These are phyloP conservation scores for Paracamarosporium sp. DNA, from an alignment of 2,329 filamentous ascomycete species.

Conservation along the genomic window DNA sequence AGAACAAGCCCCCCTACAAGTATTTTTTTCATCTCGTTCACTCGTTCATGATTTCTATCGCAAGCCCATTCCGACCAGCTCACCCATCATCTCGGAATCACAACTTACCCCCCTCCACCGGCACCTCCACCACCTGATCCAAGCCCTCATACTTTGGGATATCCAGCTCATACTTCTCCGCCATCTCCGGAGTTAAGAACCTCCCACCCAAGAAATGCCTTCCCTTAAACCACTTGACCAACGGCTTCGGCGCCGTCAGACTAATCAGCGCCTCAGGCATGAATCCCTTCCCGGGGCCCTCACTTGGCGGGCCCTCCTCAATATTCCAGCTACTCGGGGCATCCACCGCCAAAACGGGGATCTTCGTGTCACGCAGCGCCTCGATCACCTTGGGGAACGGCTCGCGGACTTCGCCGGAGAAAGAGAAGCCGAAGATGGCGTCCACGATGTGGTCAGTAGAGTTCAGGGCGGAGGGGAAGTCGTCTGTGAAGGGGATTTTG, in stretches of 20 bases:
- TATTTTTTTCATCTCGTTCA: too few relatives aligned
- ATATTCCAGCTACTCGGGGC: constrained; percentile 96
- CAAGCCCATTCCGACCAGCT: background rate
- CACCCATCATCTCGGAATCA: background rate
- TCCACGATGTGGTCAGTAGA: constrained; percentile 84
- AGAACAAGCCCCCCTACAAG: too few relatives aligned
- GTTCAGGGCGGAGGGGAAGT: constrained; percentile 73
- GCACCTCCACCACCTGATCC: constrained; percentile 86
- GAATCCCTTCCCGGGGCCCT: constrained; percentile 80
- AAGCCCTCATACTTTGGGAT: constrained; percentile 82
- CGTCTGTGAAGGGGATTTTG: constrained; percentile 80
- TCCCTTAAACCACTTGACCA: constrained; percentile 82
- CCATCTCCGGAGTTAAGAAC: constrained; percentile 79
- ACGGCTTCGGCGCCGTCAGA: constrained; percentile 90
- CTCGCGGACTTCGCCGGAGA: constrained; percentile 89
- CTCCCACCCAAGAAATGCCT: constrained; percentile 92
- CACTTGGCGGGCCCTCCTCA: constrained; percentile 78
- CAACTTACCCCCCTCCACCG: constrained; percentile 33
- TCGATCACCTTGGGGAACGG: constrained; percentile 85
- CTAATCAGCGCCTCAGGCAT: constrained; percentile 83
- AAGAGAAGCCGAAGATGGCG: constrained; percentile 95
- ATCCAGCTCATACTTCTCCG: constrained; percentile 85
- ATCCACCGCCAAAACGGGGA: constrained; percentile 88
- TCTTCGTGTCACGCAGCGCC: constrained; percentile 72
- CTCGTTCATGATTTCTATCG: too few relatives aligned